Conservation (phyloP, 2,329 filamentous ascomycete genomes). For the Ascochyta fabae region DNA sequence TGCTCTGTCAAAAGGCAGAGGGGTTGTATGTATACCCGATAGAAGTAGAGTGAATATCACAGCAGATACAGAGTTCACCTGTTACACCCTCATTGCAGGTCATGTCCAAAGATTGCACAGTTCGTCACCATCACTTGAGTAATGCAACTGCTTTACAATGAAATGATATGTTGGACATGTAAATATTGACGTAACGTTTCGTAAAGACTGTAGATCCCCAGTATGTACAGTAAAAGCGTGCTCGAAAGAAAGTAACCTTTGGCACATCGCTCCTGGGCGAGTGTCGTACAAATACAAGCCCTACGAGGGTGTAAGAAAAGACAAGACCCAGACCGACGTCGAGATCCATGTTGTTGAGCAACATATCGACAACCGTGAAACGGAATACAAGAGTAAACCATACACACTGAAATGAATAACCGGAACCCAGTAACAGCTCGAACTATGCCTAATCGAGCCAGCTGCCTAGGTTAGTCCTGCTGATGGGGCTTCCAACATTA, state of each 20-base stretch:
- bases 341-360: background rate
- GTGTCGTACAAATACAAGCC: background rate
- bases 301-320: background rate
- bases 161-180: background rate
- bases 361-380: slow-evolving; percentile 1
- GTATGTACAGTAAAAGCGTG: slow-evolving; percentile 3
- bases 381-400: slow-evolving; percentile 4
- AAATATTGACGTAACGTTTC: background rate
- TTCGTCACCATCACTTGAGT: background rate
- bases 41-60: too few relatives aligned
- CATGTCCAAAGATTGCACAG: background rate
- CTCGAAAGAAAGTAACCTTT: background rate
- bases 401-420: background rate
- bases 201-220: slow-evolving; percentile 6
- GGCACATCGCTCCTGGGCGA: background rate
- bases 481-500: slow-evolving; percentile 57
- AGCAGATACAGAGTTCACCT: too few relatives aligned
- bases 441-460: slow-evolving; percentile 37
- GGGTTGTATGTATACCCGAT: background rate
- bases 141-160: background rate
- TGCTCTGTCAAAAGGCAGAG: background rate
- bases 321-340: background rate
- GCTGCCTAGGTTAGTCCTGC: slow-evolving; percentile 27
- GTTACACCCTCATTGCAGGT: too few relatives aligned
- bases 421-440: slow-evolving; percentile 6